Percentiles rank a stretch among this genome's conserved stretches.
Conservation (phyloP, 257 asterid species). For the Solanum etuberosum region DNA sequence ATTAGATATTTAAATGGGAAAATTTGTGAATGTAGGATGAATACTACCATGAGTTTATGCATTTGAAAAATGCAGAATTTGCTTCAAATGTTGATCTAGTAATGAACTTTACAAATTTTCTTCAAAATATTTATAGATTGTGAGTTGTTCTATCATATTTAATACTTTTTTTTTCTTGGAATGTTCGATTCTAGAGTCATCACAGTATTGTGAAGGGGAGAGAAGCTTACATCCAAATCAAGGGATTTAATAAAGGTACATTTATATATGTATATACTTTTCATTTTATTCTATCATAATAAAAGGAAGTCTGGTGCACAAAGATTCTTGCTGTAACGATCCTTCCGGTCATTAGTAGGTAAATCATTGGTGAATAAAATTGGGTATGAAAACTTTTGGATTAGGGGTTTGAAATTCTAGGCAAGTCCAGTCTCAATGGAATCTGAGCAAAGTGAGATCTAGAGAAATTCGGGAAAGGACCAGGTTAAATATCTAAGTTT, state of each 20-base stretch:
- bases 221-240: constrained; percentile 29
- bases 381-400: too few relatives aligned
- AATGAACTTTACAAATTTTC: neutral
- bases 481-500: too few relatives aligned
- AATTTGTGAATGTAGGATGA: constrained; percentile 35
- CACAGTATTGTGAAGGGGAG: constrained; percentile 25
- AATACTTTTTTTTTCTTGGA: neutral
- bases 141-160: neutral
- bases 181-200: constrained; percentile 30
- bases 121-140: neutral
- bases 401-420: too few relatives aligned
- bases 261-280: neutral
- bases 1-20: too few relatives aligned
- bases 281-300: neutral
- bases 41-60: constrained; percentile 55
- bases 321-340: too few relatives aligned
- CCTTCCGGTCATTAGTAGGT: too few relatives aligned
- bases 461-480: too few relatives aligned
- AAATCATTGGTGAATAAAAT: too few relatives aligned
- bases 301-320: neutral
- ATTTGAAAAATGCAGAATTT: constrained; percentile 38
- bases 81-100: constrained; percentile 54
- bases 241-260: neutral
- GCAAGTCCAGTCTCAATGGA: too few relatives aligned
- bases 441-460: too few relatives aligned